These are phyloP conservation scores for Limnanthes douglasii DNA, from an alignment of 345 rosid species.

Conservation along the genomic window DNA sequence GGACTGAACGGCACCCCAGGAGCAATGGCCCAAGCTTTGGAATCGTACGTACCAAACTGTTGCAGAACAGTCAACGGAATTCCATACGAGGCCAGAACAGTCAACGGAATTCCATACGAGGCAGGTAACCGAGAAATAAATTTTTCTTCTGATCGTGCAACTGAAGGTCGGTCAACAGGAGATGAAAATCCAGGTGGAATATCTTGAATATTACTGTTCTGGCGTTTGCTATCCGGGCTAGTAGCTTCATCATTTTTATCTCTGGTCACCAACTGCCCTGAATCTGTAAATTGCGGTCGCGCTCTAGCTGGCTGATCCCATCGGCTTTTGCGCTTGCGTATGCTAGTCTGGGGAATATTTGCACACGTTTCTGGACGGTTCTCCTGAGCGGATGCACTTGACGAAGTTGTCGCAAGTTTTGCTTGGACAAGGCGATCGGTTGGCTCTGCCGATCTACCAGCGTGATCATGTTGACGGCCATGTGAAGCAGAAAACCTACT, in stretches of 20 bases:
- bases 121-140: conserved; percentile 49
- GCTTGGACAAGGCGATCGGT: conserved; percentile 19
- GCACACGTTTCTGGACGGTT: conserved; percentile 18
- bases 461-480: conserved; percentile 30
- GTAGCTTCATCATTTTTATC: conserved; percentile 20
- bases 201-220: conserved; percentile 24
- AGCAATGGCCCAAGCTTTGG: conserved; percentile 50
- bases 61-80: conserved; percentile 52
- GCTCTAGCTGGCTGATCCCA: conserved; percentile 81
- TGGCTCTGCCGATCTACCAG: conserved; percentile 38
- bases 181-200: conserved; percentile 89
- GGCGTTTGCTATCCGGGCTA: too few relatives aligned
- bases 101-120: conserved; percentile 77
- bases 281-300: conserved; percentile 10
- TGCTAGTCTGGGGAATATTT: conserved; percentile 19
- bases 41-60: conserved; percentile 42
- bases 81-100: conserved; percentile 67
- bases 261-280: conserved; percentile 12
- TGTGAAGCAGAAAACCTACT: conserved; percentile 29
- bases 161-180: conserved; percentile 11
- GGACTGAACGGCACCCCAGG: conserved; percentile 85
- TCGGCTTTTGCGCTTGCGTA: conserved; percentile 89
- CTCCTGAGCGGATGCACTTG: conserved; percentile 26
- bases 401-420: conserved; percentile 15
- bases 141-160: conserved; percentile 40